Conservation (phyloP, 257 asterid genomes). For the Nicotiana paniculata region DNA sequence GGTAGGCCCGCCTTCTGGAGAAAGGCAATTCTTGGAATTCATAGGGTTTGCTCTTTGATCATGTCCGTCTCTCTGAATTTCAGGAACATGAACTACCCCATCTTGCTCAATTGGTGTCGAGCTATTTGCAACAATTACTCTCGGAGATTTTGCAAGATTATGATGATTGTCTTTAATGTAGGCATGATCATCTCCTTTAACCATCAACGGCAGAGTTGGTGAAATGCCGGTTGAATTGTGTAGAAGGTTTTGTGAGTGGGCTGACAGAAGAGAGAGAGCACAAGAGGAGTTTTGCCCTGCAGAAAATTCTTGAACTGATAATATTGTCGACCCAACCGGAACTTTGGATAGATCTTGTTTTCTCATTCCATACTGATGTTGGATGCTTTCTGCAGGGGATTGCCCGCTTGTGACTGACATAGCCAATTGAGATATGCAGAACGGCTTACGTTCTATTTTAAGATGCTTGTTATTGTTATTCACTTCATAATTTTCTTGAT, state of each 20-base stretch:
- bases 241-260: slow-evolving; percentile 26
- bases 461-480: slow-evolving; percentile 2
- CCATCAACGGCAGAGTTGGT: slow-evolving; percentile 9
- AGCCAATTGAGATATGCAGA: slow-evolving; percentile 17
- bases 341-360: slow-evolving; percentile 19
- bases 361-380: slow-evolving; percentile 10
- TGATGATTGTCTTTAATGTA: neutral
- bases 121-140: neutral
- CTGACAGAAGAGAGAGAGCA: slow-evolving; percentile 93
- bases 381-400: slow-evolving; percentile 9
- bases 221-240: slow-evolving; percentile 19
- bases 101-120: neutral
- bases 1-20: slow-evolving; percentile 24
- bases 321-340: slow-evolving; percentile 8
- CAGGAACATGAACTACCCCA: neutral
- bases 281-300: slow-evolving; percentile 25
- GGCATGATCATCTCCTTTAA: slow-evolving; percentile 10
- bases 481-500: slow-evolving; percentile 25
- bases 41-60: slow-evolving; percentile 6
- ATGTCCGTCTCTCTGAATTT: slow-evolving; percentile 7
- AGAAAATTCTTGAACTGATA: slow-evolving; percentile 19
- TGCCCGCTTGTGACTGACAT: slow-evolving; percentile 8
- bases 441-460: slow-evolving; percentile 18
- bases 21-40: neutral
- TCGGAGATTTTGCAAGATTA: slow-evolving; percentile 4